Conservation (phyloP, 140 eudicot species). For the Erigeron philadelphicus region DNA sequence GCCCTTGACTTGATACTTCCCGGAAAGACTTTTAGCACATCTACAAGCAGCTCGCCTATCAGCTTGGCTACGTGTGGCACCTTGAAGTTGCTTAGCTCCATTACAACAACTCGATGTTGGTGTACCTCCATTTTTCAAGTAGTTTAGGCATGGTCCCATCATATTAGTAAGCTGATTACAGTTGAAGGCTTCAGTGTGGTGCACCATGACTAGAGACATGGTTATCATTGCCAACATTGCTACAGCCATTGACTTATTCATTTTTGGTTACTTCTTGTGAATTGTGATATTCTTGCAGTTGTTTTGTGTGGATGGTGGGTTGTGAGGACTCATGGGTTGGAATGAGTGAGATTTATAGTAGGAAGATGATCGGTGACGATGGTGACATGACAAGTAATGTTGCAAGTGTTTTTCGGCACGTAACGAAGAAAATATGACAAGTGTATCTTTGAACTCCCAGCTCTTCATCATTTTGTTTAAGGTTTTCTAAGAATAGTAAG, state of each 20-base stretch:
- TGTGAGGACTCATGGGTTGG: not conserved
- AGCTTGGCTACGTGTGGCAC: conserved; percentile 21
- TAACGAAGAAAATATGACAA: conserved; percentile 23
- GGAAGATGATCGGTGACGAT: conserved; percentile 25
- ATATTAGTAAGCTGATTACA: conserved; percentile 29
- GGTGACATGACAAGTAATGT: conserved; percentile 1
- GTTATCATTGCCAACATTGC: conserved; percentile 40
- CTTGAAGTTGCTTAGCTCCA: conserved; percentile 32
- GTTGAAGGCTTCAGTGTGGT: conserved; percentile 33
- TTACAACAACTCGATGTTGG: conserved; percentile 34
- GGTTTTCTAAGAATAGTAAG: conserved; percentile 24
- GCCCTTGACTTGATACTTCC: conserved; percentile 12
- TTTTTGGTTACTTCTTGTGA: conserved; percentile 15
- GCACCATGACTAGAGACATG: conserved; percentile 32
- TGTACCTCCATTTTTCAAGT: conserved; percentile 35
- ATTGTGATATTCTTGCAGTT: not conserved
- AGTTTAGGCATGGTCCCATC: conserved; percentile 40
- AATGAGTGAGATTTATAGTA: conserved; percentile 21
- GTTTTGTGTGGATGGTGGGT: not conserved
- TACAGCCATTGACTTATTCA: conserved; percentile 34
- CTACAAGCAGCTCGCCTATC: conserved; percentile 47
- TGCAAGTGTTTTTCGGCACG: conserved; percentile 26
- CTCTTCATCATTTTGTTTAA: conserved; percentile 6
- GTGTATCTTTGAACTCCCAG: conserved; percentile 22
- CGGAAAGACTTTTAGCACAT: conserved; percentile 44